These are phyloP conservation scores for Coelastrella sp. DNA, from an alignment of 139 green algal species.

Conservation along the genomic window DNA sequence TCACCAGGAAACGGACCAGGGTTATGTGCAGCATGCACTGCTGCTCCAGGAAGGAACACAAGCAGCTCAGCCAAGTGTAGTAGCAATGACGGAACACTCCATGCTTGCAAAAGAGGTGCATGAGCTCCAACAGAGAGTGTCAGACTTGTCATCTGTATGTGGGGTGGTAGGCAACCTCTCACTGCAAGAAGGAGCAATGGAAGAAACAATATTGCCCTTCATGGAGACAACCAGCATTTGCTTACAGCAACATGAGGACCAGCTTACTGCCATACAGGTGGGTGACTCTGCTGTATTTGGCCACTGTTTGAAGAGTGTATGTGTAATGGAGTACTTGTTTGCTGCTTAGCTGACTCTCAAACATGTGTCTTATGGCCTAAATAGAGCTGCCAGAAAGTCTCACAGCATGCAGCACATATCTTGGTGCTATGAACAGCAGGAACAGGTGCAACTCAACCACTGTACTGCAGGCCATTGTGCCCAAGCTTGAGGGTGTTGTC, in stretches of 20 bases:
- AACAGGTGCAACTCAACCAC: neutral
- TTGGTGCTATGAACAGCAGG: neutral
- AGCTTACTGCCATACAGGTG: constrained; percentile 37
- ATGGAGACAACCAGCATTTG: constrained; percentile 49
- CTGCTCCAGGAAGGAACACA: neutral
- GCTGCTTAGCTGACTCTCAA: too few species aligned
- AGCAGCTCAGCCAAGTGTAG: neutral
- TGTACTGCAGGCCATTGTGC: constrained; percentile 16
- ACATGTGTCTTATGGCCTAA: neutral
- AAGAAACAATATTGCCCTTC: constrained; percentile 41
- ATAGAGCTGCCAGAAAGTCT: neutral
- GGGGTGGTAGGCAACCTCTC: neutral
- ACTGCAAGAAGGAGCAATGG: neutral
- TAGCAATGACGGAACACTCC: neutral
- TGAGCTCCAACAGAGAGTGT: neutral
- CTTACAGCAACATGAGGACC: constrained; percentile 43
- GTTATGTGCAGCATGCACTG: neutral
- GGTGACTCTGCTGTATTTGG: neutral
- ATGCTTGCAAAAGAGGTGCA: neutral
- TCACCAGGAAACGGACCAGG: too few species aligned
- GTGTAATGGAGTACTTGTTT: neutral
- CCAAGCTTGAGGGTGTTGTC: constrained; percentile 7
- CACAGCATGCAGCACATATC: neutral
- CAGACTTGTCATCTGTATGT: constrained; percentile 17
- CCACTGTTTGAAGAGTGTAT: too few species aligned